phyloP scores from a whole-genome alignment of 495 filamentous ascomycete species.

The Niebla homalea region DNA sequence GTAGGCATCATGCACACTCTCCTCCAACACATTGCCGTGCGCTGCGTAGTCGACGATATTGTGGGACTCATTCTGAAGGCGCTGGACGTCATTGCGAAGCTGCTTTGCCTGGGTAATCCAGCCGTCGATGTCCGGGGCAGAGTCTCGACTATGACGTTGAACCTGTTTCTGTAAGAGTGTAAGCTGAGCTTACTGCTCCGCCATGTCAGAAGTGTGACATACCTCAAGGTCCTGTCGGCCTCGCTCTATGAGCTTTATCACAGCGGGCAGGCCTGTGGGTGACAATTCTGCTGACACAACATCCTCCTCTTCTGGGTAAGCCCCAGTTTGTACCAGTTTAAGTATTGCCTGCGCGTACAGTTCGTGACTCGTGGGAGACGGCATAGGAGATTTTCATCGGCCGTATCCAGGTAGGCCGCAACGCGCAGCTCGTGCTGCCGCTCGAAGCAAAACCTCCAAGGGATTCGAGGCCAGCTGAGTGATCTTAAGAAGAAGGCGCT shows the following conservation, averaged over 20 bases:
- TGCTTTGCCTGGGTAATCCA: constrained; percentile 77
- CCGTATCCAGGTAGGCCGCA: too few relatives aligned
- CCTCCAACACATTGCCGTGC: constrained; percentile 43
- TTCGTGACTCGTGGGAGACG: constrained; percentile 19
- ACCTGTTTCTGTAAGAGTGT: not conserved
- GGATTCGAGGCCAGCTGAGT: too few relatives aligned
- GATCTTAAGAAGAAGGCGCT: too few relatives aligned
- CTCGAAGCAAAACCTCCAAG: not conserved
- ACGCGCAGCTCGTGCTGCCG: not conserved
- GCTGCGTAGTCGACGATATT: constrained; percentile 63
- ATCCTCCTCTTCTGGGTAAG: constrained; percentile 60
- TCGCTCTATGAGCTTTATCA: constrained; percentile 49
- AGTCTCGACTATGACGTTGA: constrained; percentile 43
- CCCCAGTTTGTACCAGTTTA: constrained; percentile 53
- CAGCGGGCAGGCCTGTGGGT: constrained; percentile 41
- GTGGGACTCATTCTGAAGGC: constrained; percentile 54
- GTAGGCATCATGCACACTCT: constrained; percentile 48
- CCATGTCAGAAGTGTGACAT: constrained; percentile 2
- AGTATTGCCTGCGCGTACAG: constrained; percentile 55
- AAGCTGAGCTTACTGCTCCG: too few relatives aligned
- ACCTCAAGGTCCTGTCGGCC: constrained; percentile 62
- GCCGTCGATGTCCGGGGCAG: constrained; percentile 60
- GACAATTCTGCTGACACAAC: constrained; percentile 50
- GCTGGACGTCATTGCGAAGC: constrained; percentile 69
- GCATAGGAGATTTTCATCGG: constrained; percentile 11